Evolutionary conservation across 371 early-diverging fungal genomes (phyloP).

Genomic region (Nematocida sp.): DNA sequence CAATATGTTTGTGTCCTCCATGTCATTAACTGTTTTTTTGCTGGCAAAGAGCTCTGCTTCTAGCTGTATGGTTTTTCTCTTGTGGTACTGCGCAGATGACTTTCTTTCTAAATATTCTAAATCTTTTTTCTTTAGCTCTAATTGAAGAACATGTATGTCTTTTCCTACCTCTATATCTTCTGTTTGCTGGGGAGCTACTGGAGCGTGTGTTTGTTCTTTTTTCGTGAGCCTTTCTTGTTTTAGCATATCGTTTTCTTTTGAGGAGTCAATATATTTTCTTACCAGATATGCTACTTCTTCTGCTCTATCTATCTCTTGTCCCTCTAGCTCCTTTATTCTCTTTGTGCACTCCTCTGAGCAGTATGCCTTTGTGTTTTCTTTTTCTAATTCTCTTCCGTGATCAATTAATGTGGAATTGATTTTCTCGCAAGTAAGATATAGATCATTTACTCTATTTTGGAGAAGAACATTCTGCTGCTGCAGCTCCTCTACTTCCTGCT

Average conservation of each 20-base stretch:
- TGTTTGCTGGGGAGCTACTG: neutral
- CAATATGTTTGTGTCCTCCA: conserved; percentile 10
- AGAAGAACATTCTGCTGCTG: conserved; percentile 24
- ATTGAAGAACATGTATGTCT: neutral
- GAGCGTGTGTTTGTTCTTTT: neutral
- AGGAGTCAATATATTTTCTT: conserved; percentile 48
- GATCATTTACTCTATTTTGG: conserved; percentile 32
- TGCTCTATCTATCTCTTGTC: conserved; percentile 51
- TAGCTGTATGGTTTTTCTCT: conserved; percentile 44
- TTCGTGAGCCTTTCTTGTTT: neutral
- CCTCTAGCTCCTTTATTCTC: conserved; percentile 35
- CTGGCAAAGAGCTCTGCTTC: conserved; percentile 33
- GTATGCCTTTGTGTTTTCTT: conserved; percentile 4
- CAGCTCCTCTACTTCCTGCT: neutral
- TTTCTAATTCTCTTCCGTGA: conserved; percentile 45
- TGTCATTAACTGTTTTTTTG: conserved; percentile 16
- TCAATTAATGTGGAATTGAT: conserved; percentile 29
- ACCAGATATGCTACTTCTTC: conserved; percentile 47
- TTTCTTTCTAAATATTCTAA: conserved; percentile 46
- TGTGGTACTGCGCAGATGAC: conserved; percentile 46
- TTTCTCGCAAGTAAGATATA: conserved; percentile 40
- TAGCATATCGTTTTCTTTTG: conserved; percentile 25
- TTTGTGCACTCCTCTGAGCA: conserved; percentile 11
- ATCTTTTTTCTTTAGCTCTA: conserved; percentile 24
- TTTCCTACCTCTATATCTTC: neutral